Evolutionary conservation across 2,329 filamentous ascomycete genomes (phyloP).

Genomic region (Westerdykella aurantiaca): DNA sequence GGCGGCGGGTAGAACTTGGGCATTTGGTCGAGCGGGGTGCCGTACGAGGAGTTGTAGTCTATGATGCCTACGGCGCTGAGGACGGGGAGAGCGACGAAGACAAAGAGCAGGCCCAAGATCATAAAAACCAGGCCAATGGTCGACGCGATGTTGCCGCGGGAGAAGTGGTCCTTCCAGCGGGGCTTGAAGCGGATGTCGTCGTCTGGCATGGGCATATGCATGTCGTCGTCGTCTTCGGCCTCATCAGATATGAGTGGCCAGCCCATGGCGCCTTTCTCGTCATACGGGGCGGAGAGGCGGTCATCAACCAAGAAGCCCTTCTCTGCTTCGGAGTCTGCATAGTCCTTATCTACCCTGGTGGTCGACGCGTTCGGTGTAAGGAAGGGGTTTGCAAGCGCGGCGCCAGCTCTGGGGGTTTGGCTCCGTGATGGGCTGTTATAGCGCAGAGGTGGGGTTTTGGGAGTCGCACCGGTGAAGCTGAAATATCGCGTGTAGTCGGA

Average conservation of each 20-base stretch:
- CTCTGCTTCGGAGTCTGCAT: constrained; percentile 17
- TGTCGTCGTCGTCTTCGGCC: constrained; percentile 49
- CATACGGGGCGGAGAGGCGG: constrained; percentile 40
- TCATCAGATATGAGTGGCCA: constrained; percentile 48
- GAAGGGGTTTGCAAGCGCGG: constrained; percentile 19
- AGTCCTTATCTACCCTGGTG: constrained; percentile 13
- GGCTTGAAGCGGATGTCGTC: constrained; percentile 44
- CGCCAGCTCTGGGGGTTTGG: constrained; percentile 12
- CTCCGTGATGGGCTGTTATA: constrained; percentile 8
- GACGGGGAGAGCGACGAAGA: constrained; percentile 50
- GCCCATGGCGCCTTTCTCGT: constrained; percentile 37
- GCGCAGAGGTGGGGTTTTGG: constrained; percentile 3
- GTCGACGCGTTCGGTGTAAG: constrained; percentile 26
- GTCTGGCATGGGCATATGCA: constrained; percentile 50
- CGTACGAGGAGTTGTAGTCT: constrained; percentile 36
- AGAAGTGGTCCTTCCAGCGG: constrained; percentile 42
- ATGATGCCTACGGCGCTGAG: constrained; percentile 42
- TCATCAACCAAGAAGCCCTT: constrained; percentile 42
- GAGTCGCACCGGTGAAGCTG: constrained; percentile 23
- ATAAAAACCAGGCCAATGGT: constrained; percentile 42
- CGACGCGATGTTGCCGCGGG: constrained; percentile 40
- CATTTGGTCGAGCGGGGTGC: constrained; percentile 39
- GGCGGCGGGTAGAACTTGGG: constrained; percentile 21
- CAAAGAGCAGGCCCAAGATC: constrained; percentile 43
- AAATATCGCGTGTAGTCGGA: constrained; percentile 35